Evolutionary conservation across 805 yeast species (phyloP).

Genomic region (Myxozyma vanderwaltii): DNA sequence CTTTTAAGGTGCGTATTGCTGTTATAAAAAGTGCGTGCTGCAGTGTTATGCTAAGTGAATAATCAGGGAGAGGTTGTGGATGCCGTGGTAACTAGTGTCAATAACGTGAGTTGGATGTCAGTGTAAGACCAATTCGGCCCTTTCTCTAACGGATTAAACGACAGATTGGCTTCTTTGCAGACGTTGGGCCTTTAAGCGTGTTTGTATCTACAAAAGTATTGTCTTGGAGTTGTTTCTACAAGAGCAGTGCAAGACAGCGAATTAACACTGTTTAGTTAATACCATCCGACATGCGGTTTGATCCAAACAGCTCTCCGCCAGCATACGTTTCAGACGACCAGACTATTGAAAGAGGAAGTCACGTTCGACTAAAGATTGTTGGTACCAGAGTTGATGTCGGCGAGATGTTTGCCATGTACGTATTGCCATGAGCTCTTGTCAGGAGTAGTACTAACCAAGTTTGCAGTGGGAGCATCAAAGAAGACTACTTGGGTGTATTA

Average conservation of each 20-base stretch:
- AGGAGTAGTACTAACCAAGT: background rate
- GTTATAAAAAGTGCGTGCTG: background rate
- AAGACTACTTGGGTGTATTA: constrained; percentile 91
- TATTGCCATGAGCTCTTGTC: background rate
- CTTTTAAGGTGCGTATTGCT: constrained; percentile 61
- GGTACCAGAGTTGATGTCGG: constrained; percentile 98
- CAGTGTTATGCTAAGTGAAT: background rate
- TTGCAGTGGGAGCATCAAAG: constrained; percentile 82
- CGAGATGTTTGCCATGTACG: constrained; percentile 84
- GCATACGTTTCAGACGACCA: constrained; percentile 90
- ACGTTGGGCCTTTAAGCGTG: constrained; percentile 94
- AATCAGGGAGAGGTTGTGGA: constrained; percentile 91
- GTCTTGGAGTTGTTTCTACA: background rate
- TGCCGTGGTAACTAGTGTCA: constrained; percentile 89
- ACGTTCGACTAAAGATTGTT: constrained; percentile 90
- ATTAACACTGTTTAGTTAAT: constrained; percentile 51
- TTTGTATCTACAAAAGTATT: constrained; percentile 82
- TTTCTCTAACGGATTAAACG: background rate
- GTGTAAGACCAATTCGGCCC: background rate
- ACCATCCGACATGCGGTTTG: constrained; percentile 90
- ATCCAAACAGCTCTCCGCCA: constrained; percentile 97
- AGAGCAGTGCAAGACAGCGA: background rate
- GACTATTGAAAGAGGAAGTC: constrained; percentile 88
- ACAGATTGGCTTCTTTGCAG: constrained; percentile 90
- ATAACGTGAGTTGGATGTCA: constrained; percentile 49